Evolutionary conservation across 768 basidiomycete species (phyloP), one percentile per base, ranked within the genome.

Genomic region (Mycena metata): DNA sequence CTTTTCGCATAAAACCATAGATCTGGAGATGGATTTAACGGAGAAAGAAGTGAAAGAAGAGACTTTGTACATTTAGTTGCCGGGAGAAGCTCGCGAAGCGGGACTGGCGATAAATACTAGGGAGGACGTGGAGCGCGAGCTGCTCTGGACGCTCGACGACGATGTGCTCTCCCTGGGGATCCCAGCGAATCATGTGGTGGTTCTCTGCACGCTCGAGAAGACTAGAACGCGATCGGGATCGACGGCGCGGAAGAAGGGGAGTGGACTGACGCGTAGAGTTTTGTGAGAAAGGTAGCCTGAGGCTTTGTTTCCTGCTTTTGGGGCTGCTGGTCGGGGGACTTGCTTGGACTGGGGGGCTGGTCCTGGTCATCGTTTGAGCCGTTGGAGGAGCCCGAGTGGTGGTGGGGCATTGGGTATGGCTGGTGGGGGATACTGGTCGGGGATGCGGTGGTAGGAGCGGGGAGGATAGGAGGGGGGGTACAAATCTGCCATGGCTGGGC

Each of bases 1-100:
- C 94, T 81, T 97, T 96, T 82, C 96, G 95, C 94, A 96, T 96
- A 85, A 96, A 98, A 72, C 96, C 96, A 84, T 98, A 98, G 82
- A 98, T 98, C 96, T 97, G 74, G 52, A 65, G 59, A 65, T 75
- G 72, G 69, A 64, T 64, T 69, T 74, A 64, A 69, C 59, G 69
- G 69, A 56, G 67, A 67, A 68, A 69, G 67, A 76, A 76, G 74
- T 75, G 71, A 76, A 78, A 72, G 73, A 72, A 76, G 76, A 74
- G 72, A 72, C 78, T 88, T 8, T 90, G 70, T 76, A 97, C 95
- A 83, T 98, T 98, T 78, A 98, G 90, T 88, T 98, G 96, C 82
- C 96, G 90, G 74, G 95, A 96, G 87, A 97, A 98, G 88, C 93
- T 94, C 57, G 96, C 96, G 79, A 98, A 98, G 83, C 95, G 88